phyloP scores from a whole-genome alignment of 805 yeast genomes.

The Myxozyma neglecta region DNA sequence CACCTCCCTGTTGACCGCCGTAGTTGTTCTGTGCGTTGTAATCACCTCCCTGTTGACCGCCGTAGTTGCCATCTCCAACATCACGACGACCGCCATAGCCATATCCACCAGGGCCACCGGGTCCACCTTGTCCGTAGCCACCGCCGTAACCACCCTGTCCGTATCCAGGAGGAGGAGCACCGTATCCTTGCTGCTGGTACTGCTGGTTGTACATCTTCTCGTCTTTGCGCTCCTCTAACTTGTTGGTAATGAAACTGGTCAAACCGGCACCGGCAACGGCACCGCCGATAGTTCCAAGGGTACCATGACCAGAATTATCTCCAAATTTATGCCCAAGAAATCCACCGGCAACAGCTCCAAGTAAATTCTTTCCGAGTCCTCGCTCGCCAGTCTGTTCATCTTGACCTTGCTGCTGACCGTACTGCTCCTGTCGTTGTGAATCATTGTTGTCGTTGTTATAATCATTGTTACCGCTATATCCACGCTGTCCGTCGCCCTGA shows the following conservation, averaged over 20 bases:
- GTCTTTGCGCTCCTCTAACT: background rate
- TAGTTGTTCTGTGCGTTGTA: background rate
- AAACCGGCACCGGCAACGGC: conserved; percentile 26
- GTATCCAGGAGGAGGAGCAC: conserved; percentile 9
- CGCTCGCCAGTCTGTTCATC: conserved; percentile 21
- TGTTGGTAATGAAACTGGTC: conserved; percentile 9
- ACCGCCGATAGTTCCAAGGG: conserved; percentile 27
- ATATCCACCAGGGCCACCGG: conserved; percentile 17
- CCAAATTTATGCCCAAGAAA: conserved; percentile 27
- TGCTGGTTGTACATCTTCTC: background rate
- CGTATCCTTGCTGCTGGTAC: conserved; percentile 1
- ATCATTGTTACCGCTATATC: conserved; percentile 13
- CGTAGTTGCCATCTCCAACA: background rate
- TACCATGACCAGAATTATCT: conserved; percentile 22
- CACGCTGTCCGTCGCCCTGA: conserved; percentile 22
- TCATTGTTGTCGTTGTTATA: too few relatives aligned
- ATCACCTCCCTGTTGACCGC: background rate
- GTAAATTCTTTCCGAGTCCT: conserved; percentile 22
- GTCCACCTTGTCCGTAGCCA: conserved; percentile 12
- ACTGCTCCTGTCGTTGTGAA: conserved; percentile 3
- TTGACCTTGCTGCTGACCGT: conserved; percentile 27
- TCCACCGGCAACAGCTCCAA: conserved; percentile 26
- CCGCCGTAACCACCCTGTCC: conserved; percentile 12
- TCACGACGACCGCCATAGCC: conserved; percentile 6
- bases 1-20: background rate